phyloP scores from a whole-genome alignment of 1,139 yeast genomes.

The Lodderomyces pseudojiufengensis region DNA sequence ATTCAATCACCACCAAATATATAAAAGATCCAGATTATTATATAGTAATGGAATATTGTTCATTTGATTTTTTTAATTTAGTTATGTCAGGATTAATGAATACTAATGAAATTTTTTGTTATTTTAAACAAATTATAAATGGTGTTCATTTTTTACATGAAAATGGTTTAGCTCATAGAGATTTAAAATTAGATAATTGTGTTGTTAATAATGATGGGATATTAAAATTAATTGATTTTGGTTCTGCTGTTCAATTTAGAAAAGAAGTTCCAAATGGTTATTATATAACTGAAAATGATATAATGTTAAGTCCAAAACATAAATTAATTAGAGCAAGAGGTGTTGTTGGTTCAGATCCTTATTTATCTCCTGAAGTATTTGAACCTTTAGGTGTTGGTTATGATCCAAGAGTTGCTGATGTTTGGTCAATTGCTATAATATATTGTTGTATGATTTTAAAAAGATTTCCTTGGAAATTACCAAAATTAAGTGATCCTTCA shows the following conservation, averaged over 20 bases:
- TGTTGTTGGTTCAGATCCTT: slow-evolving; percentile 81
- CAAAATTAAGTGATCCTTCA: slow-evolving; percentile 56
- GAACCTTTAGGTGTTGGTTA: slow-evolving; percentile 42
- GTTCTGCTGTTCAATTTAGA: slow-evolving; percentile 65
- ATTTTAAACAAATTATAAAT: slow-evolving; percentile 60
- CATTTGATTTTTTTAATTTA: slow-evolving; percentile 69
- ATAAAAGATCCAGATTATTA: slow-evolving; percentile 41
- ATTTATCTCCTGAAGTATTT: slow-evolving; percentile 74
- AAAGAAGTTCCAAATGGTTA: slow-evolving; percentile 30
- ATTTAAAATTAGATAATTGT: slow-evolving; percentile 73
- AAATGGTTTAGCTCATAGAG: slow-evolving; percentile 73
- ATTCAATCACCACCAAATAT: slow-evolving; percentile 22
- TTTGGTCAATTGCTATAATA: slow-evolving; percentile 77
- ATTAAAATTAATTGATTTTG: slow-evolving; percentile 71
- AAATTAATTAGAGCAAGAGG: slow-evolving; percentile 50
- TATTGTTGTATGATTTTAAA: slow-evolving; percentile 70
- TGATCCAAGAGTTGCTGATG: slow-evolving; percentile 70
- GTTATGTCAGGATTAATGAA: slow-evolving; percentile 72
- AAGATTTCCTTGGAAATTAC: slow-evolving; percentile 79
- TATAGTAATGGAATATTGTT: slow-evolving; percentile 74
- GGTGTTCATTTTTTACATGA: slow-evolving; percentile 64
- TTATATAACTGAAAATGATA: slow-evolving; percentile 22
- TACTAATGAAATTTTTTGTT: slow-evolving; percentile 57
- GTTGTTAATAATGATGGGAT: slow-evolving; percentile 62
- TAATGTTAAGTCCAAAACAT: slow-evolving; percentile 20